Evolutionary conservation across 1,284 basidiomycete genomes (phyloP).

Genomic region (Ustilago xerochloae): DNA sequence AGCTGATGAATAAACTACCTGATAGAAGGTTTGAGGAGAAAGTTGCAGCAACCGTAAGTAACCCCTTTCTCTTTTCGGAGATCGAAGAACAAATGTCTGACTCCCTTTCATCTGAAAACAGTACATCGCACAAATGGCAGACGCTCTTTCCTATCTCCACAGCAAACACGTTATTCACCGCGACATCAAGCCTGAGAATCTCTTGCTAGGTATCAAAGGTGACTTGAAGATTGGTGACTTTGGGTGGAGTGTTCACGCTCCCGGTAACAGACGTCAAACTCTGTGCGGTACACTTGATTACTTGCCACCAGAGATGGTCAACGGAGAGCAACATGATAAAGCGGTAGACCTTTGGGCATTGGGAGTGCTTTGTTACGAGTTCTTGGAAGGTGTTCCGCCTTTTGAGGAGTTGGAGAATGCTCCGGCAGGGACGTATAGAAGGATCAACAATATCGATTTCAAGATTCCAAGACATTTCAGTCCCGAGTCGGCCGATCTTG

Average conservation of each 20-base stretch:
- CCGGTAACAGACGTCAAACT: constrained; percentile 85
- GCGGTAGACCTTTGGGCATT: constrained; percentile 97
- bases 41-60: constrained; percentile 75
- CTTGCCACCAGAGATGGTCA: constrained; percentile 98
- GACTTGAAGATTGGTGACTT: constrained; percentile 99
- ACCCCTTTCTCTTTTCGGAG: neutral
- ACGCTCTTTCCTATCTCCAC: constrained; percentile 92
- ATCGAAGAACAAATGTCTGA: neutral
- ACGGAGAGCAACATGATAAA: constrained; percentile 84
- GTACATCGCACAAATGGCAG: constrained; percentile 98
- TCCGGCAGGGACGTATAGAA: constrained; percentile 68
- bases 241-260: constrained; percentile 98
- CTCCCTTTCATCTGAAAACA: constrained; percentile 66
- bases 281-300: constrained; percentile 97
- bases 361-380: constrained; percentile 95
- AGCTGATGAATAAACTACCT: constrained; percentile 81
- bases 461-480: constrained; percentile 59
- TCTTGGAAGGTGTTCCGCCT: constrained; percentile 88
- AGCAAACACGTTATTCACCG: constrained; percentile 97
- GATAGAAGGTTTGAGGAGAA: constrained; percentile 85
- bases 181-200: constrained; percentile 98
- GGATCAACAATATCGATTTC: constrained; percentile 61
- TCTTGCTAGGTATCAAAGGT: constrained; percentile 92
- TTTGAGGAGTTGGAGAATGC: constrained; percentile 83
- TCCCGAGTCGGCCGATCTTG: constrained; percentile 54